Percentiles rank a stretch among this genome's conserved stretches.
These are phyloP conservation scores for Stagonosporopsis cucurbitacearum DNA, from an alignment of 2,329 filamentous ascomycete genomes.

Conservation along the genomic window DNA sequence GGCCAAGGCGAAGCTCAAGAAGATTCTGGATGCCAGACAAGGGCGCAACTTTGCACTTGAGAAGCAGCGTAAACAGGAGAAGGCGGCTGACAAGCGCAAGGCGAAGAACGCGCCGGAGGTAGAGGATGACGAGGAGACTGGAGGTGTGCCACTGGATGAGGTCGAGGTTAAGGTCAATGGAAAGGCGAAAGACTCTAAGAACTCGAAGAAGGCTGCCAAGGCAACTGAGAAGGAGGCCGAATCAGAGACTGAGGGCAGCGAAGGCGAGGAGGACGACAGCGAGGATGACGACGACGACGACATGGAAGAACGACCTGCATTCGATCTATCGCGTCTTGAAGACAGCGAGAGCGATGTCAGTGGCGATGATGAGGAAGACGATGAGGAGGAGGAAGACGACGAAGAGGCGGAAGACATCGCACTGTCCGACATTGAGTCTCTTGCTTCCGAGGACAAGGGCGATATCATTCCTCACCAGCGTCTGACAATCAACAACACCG, in stretches of 20 bases:
- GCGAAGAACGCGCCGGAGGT: constrained; percentile 35
- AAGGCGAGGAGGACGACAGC: constrained; percentile 49
- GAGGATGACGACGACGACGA: constrained; percentile 46
- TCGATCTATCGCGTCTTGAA: constrained; percentile 44
- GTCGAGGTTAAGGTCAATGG: constrained; percentile 37
- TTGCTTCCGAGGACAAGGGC: constrained; percentile 79
- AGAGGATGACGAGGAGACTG: constrained; percentile 32
- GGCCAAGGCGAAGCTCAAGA: constrained; percentile 61
- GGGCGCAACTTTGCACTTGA: constrained; percentile 76
- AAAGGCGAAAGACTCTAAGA: constrained; percentile 40
- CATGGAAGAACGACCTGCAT: constrained; percentile 26
- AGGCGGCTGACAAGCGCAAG: constrained; percentile 60
- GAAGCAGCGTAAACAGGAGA: constrained; percentile 73
- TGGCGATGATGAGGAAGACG: constrained; percentile 51
- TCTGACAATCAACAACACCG: constrained; percentile 96
- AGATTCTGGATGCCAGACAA: constrained; percentile 64
- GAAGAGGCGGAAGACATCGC: constrained; percentile 88
- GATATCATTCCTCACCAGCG: constrained; percentile 90
- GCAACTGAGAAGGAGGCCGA: constrained; percentile 35
- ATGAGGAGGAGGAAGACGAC: constrained; percentile 66
- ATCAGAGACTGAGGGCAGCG: constrained; percentile 43
- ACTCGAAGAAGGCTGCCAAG: constrained; percentile 42
- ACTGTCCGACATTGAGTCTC: constrained; percentile 82
- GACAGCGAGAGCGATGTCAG: constrained; percentile 52
- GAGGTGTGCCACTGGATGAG: constrained; percentile 41